A percentile compares a stretch with the other conserved stretches of the same genome.
phyloP scores from a whole-genome alignment of 306 rosid species.

The Fragaria ananassa region DNA sequence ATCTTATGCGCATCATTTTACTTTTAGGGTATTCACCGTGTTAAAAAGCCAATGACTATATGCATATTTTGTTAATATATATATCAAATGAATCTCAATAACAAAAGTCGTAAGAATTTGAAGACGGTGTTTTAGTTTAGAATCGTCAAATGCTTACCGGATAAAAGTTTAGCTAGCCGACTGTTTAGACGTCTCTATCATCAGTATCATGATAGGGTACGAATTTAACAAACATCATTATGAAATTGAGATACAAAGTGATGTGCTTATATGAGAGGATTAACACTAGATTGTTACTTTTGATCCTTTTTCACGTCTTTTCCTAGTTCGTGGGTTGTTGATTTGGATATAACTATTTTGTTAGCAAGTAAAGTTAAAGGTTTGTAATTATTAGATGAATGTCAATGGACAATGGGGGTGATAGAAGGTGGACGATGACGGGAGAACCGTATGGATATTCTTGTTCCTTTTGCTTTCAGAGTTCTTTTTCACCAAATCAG shows the following conservation, averaged over 20 bases:
- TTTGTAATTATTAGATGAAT: neutral
- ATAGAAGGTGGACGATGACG: constrained; percentile 2
- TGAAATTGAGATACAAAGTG: constrained; percentile 1
- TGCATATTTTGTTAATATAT: neutral
- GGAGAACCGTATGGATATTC: neutral
- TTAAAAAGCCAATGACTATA: neutral
- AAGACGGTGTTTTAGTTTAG: no score
- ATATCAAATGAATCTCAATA: no score
- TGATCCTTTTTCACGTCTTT: neutral
- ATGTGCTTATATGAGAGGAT: neutral
- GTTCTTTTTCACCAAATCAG: neutral
- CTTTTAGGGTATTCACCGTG: neutral
- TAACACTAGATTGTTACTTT: neutral
- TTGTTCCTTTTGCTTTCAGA: constrained; percentile 3
- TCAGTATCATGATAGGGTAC: neutral
- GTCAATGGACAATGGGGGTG: neutral
- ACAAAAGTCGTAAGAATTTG: no score
- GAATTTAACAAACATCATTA: neutral
- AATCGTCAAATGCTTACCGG: neutral
- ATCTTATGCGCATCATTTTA: neutral
- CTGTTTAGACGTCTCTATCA: neutral
- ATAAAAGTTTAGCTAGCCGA: neutral
- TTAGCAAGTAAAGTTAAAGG: neutral
- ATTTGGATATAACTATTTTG: neutral
- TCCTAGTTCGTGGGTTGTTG: neutral